phyloP scores from a whole-genome alignment of 2,329 filamentous ascomycete species.

The Microascus cirrosus region DNA sequence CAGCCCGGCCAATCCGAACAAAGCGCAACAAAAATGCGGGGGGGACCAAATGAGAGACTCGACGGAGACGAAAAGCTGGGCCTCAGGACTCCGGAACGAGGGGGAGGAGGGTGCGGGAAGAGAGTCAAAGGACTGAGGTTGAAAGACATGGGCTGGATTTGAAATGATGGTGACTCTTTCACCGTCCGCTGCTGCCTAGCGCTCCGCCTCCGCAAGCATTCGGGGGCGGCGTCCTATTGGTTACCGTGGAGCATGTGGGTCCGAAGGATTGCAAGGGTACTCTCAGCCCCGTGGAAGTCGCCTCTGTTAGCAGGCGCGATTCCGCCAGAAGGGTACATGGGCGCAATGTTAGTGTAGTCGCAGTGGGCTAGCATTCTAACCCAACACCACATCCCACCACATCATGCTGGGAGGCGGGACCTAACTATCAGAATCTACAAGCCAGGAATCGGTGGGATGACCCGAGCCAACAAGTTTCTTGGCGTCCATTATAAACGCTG shows the following conservation, averaged over 20 bases:
- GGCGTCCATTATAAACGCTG: neutral
- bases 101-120: conserved; percentile 13
- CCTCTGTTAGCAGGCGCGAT: neutral
- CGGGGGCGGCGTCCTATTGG: neutral
- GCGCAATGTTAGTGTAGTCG: neutral
- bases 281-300: conserved; percentile 3
- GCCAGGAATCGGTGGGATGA: neutral
- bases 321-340: too few species aligned
- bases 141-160: conserved; percentile 2
- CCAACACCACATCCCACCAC: neutral
- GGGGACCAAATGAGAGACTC: neutral
- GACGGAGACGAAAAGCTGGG: neutral
- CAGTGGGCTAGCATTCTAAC: neutral
- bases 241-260: neutral
- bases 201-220: conserved; percentile 5
- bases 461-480: neutral
- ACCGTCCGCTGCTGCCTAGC: conserved; percentile 6
- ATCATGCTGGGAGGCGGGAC: too few species aligned
- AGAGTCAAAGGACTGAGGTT: conserved; percentile 7
- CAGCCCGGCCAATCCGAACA: neutral
- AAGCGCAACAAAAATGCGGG: neutral
- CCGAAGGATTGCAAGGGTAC: conserved; percentile 1
- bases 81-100: neutral
- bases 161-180: neutral
- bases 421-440: neutral